Conservation (phyloP, 2,329 filamentous ascomycete species). For the Lasiodiplodia citricola region DNA sequence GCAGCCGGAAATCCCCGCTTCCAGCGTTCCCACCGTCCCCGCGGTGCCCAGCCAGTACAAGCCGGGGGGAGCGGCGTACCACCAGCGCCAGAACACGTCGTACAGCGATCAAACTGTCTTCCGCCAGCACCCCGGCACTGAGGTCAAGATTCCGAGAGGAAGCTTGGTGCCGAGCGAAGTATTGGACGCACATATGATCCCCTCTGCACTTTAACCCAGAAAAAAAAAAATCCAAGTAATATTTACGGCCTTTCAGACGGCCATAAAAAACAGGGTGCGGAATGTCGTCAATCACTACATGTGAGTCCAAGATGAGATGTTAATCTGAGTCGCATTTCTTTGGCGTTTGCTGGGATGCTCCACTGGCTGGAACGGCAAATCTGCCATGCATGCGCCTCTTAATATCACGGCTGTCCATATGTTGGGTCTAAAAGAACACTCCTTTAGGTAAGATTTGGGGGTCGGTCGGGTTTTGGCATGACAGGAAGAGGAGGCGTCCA, state of each 20-base stretch:
- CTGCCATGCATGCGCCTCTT: not conserved
- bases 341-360: not conserved
- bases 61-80: not conserved
- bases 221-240: not conserved
- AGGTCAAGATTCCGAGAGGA: conserved; percentile 45
- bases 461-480: not conserved
- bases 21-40: conserved; percentile 11
- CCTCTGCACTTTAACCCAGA: conserved; percentile 30
- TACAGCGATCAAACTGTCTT: conserved; percentile 43
- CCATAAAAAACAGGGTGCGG: not conserved
- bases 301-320: not conserved
- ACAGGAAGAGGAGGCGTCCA: not conserved
- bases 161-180: conserved; percentile 47
- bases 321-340: not conserved
- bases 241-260: not conserved
- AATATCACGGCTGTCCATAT: not conserved
- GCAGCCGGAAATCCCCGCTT: not conserved
- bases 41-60: conserved; percentile 25
- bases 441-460: not conserved
- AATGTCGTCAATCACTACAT: conserved; percentile 5
- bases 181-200: conserved; percentile 36
- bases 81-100: conserved; percentile 15
- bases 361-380: not conserved
- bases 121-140: conserved; percentile 45
- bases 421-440: not conserved